phyloP scores from a whole-genome alignment of 352 stramenopile genomes.

The Globisporangium nunn region DNA sequence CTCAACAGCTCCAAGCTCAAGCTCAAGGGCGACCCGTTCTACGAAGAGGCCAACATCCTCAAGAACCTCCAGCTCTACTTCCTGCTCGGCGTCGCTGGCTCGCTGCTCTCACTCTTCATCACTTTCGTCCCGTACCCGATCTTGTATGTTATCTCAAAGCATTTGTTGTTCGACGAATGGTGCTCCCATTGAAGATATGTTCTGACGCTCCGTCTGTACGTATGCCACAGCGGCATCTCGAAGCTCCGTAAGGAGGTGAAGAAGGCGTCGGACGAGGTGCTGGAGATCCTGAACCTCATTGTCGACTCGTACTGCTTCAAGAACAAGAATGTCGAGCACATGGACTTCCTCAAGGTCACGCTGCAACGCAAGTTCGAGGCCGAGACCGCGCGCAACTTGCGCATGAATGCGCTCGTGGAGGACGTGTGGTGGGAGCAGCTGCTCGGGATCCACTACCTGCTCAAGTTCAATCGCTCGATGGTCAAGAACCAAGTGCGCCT shows the following conservation, averaged over 20 bases:
- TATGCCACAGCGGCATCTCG: conserved; percentile 20
- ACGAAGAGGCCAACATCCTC: conserved; percentile 34
- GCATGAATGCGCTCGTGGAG: conserved; percentile 30
- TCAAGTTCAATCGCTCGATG: conserved; percentile 39
- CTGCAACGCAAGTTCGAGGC: conserved; percentile 35
- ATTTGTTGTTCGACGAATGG: too few species aligned
- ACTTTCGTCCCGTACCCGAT: conserved; percentile 58
- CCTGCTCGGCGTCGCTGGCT: conserved; percentile 39
- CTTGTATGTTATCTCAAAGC: conserved; percentile 26
- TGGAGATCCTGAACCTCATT: conserved; percentile 43
- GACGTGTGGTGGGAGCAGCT: conserved; percentile 55
- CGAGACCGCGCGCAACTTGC: conserved; percentile 16
- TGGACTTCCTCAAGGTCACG: conserved; percentile 40
- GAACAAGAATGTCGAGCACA: conserved; percentile 44
- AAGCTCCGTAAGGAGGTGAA: conserved; percentile 21
- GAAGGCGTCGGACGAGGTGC: conserved; percentile 23
- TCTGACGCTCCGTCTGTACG: too few species aligned
- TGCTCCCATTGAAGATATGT: too few species aligned
- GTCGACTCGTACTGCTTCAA: conserved; percentile 56
- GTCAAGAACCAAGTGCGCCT: conserved; percentile 32
- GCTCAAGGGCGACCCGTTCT: conserved; percentile 22
- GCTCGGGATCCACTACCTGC: conserved; percentile 28
- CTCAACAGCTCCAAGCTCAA: conserved; percentile 29
- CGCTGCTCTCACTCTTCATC: conserved; percentile 39
- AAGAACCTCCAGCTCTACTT: conserved; percentile 46